phyloP scores from a whole-genome alignment of 1,139 yeast genomes.

The Pichia sp. region DNA sequence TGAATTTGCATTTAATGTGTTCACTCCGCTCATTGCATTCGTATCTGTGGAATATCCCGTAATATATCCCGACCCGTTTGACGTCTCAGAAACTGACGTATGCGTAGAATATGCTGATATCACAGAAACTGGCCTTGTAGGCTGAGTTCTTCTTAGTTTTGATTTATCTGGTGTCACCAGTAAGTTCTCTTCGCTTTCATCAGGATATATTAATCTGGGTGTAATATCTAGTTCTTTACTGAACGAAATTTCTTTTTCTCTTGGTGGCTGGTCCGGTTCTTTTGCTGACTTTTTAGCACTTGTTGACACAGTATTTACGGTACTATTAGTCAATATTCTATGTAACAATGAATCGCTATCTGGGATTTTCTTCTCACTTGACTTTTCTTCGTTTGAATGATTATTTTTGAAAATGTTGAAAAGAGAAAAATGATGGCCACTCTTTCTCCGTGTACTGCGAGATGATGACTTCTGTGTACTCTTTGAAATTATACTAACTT shows the following conservation, averaged over 20 bases:
- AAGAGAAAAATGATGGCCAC: constrained; percentile 7
- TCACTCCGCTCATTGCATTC: constrained; percentile 1
- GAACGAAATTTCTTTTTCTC: neutral
- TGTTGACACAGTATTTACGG: neutral
- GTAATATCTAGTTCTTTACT: neutral
- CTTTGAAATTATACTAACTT: constrained; percentile 8
- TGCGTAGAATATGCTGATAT: constrained; percentile 32
- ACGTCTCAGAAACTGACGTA: constrained; percentile 33
- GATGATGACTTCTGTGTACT: constrained; percentile 4
- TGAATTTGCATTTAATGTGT: neutral
- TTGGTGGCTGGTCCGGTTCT: neutral
- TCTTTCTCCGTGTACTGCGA: neutral
- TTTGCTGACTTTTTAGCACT: neutral
- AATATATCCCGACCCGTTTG: constrained; percentile 33
- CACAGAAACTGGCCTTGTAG: constrained; percentile 31
- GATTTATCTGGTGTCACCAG: constrained; percentile 11
- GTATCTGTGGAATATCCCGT: constrained; percentile 34
- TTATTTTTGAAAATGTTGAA: constrained; percentile 10
- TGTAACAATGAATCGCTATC: constrained; percentile 1
- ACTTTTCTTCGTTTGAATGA: neutral
- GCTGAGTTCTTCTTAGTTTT: constrained; percentile 9
- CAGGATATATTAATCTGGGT: neutral
- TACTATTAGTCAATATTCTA: constrained; percentile 1
- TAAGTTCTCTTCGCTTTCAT: constrained; percentile 4
- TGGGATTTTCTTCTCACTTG: neutral